Percentiles rank a stretch among this genome's conserved stretches.
These are phyloP conservation scores for Phlebiopsis flavidoalba DNA, from an alignment of 768 basidiomycete species.

Conservation along the genomic window DNA sequence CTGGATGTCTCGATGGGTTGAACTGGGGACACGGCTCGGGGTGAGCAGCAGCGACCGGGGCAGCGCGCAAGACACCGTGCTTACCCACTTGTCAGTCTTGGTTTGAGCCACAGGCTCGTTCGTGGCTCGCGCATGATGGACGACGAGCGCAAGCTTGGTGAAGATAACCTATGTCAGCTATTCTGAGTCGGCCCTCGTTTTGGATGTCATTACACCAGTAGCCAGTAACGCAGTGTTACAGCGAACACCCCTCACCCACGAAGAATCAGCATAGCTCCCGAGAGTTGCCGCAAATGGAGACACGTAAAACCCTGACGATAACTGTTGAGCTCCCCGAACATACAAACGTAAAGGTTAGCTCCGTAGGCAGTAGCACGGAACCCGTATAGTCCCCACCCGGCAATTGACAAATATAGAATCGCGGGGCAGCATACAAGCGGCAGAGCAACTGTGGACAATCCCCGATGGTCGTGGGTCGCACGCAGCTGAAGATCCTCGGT, in stretches of 20 bases:
- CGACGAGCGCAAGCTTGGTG: slow-evolving; percentile 73
- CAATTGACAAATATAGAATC: no score
- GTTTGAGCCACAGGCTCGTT: slow-evolving; percentile 33
- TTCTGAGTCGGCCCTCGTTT: slow-evolving; percentile 87
- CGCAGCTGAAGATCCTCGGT: slow-evolving; percentile 9
- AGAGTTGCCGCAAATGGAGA: no score
- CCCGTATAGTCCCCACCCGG: no score
- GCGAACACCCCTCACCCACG: no score
- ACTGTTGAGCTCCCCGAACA: no score
- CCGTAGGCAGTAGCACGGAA: no score
- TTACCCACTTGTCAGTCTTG: slow-evolving; percentile 80
- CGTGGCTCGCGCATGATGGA: slow-evolving; percentile 70
- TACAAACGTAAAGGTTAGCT: no score
- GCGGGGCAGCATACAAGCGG: no score
- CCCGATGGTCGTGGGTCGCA: slow-evolving; percentile 16
- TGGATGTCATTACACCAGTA: slow-evolving; percentile 40
- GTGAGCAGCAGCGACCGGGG: slow-evolving; percentile 3
- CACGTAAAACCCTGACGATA: no score
- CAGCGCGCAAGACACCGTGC: slow-evolving; percentile 17
- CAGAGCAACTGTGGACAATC: no score
- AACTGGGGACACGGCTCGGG: slow-evolving; percentile 50
- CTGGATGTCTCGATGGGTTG: slow-evolving; percentile 77
- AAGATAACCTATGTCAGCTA: slow-evolving; percentile 80
- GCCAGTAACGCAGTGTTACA: no score
- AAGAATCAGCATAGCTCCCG: no score